Conservation (phyloP, 1,284 basidiomycete genomes). For the Leccinum laetum region DNA sequence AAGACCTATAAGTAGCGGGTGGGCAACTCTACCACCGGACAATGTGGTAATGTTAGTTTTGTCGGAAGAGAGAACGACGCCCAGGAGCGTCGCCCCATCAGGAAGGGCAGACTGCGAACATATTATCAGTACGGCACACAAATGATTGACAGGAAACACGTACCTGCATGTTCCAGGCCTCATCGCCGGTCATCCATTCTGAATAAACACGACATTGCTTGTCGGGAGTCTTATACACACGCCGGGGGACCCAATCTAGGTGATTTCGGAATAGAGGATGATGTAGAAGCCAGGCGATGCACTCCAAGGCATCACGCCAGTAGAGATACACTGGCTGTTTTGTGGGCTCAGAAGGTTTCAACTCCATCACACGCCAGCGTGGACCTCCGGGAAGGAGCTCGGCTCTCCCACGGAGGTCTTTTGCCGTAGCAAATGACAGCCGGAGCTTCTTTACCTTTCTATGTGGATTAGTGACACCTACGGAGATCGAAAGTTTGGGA, state of each 20-base stretch:
- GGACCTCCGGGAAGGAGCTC: background rate
- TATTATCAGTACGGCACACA: too few relatives aligned
- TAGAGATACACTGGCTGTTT: background rate
- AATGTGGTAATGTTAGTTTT: too few relatives aligned
- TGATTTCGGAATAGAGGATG: background rate
- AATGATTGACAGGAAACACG: too few relatives aligned
- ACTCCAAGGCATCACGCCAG: background rate
- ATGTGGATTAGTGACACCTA: background rate
- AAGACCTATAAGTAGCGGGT: background rate
- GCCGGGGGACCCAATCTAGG: background rate
- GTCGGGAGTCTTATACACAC: background rate
- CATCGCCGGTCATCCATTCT: background rate
- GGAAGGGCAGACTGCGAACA: background rate
- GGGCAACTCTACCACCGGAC: too few relatives aligned
- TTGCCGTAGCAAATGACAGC: background rate
- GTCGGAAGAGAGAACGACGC: too few relatives aligned
- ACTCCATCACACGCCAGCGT: background rate
- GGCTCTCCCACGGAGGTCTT: background rate
- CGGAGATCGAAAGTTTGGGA: too few relatives aligned
- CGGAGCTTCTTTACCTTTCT: background rate
- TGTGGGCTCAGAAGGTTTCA: background rate
- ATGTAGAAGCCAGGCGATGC: background rate
- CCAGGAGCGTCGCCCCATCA: background rate
- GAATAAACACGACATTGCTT: background rate
- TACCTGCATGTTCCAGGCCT: background rate